These are phyloP conservation scores for Amanita pseudoporphyria DNA, from an alignment of 768 basidiomycete species.

Conservation along the genomic window DNA sequence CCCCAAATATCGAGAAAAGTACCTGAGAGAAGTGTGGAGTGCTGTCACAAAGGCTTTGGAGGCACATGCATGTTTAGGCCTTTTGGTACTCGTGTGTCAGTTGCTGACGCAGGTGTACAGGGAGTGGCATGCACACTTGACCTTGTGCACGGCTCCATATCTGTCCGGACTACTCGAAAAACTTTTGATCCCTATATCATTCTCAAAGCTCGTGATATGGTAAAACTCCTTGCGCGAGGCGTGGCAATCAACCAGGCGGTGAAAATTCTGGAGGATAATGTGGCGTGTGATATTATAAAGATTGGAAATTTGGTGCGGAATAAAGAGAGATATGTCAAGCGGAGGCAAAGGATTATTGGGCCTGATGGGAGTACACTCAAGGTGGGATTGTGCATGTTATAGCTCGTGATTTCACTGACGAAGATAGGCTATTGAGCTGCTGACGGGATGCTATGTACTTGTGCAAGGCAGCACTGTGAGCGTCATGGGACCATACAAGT, in stretches of 20 bases:
- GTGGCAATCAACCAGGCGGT: slow-evolving; percentile 80
- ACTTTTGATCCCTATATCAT: slow-evolving; percentile 96
- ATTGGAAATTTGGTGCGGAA: slow-evolving; percentile 91
- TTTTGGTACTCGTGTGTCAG: not conserved
- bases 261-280: slow-evolving; percentile 81
- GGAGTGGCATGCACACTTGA: slow-evolving; percentile 89
- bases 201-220: slow-evolving; percentile 90
- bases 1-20: slow-evolving; percentile 97
- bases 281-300: slow-evolving; percentile 97
- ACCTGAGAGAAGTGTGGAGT: slow-evolving; percentile 91
- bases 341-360: slow-evolving; percentile 93
- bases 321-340: slow-evolving; percentile 94
- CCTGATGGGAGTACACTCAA: slow-evolving; percentile 97
- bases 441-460: slow-evolving; percentile 94
- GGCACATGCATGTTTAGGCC: slow-evolving; percentile 43
- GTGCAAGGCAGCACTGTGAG: slow-evolving; percentile 98
- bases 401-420: not conserved
- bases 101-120: slow-evolving; percentile 27
- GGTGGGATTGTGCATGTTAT: slow-evolving; percentile 32
- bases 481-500: slow-evolving; percentile 95
- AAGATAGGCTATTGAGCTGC: slow-evolving; percentile 83
- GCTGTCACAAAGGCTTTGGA: slow-evolving; percentile 82
- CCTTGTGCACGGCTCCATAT: slow-evolving; percentile 95
- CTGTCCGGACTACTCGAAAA: slow-evolving; percentile 93
- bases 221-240: slow-evolving; percentile 90